Evolutionary conservation across 495 filamentous ascomycete genomes (phyloP), one percentile per base, ranked within the genome.

Genomic region (Aspergillus sparsus): DNA sequence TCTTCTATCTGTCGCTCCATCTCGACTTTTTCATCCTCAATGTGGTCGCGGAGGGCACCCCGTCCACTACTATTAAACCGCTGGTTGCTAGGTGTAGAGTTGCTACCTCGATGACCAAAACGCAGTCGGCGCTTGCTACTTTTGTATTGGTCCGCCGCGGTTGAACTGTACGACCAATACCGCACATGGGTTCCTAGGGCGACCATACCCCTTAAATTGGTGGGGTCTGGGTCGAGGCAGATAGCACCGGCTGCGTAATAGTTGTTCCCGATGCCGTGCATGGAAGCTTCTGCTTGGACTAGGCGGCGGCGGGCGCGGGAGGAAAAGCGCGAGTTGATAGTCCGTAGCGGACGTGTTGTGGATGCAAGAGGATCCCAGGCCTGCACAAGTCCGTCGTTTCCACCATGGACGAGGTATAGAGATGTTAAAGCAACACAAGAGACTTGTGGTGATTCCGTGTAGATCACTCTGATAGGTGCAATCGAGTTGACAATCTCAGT

Each of bases 291-390:
- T 6, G 87, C 88, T 68, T 91, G 89, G 5, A 87, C 80, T 42
- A 92, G 76, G 2, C 86, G 82, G 56, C 89, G 87, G 50, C 90
- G 85, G 42, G 92, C 89, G 9, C 93, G 87, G 16, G 87, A 85
- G 1, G 89, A 89, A 66, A 96, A 94, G 9, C 90, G 87, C 0
- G 92, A 93, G 61, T 96, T 94, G 53, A 98, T 81, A 5, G 92
- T 97, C 18, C 92, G 86, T 60, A 98, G 83, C 0, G 93, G 92
- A 27, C 86, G 83, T 9, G 83, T 76, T 6, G 82, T 89, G 0
- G 94, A 98, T 2, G 89, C 91, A 27, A 98, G 75, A 18, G 90
- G 92, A 78, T 98, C 94, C 95, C 95, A 98, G 6, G 91, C 90
- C 68, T 98, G 94, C 7, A 98, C 93, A 7, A 98, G 83, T 9